Evolutionary conservation across 345 rosid species (phyloP).

Genomic region (Bretschneidera sinensis): DNA sequence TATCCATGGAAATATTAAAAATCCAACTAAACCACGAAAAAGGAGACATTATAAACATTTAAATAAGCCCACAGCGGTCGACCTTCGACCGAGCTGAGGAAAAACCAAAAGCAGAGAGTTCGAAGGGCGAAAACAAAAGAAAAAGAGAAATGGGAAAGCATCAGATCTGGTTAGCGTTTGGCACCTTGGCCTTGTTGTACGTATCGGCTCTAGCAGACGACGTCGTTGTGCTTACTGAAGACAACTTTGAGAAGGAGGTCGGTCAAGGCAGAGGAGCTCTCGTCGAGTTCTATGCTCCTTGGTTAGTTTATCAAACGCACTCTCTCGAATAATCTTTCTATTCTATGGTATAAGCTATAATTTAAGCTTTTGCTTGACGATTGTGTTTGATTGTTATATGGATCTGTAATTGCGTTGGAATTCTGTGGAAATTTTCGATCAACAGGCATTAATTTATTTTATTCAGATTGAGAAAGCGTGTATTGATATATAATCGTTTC

Average conservation of each 20-base stretch:
- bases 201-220: conserved; percentile 70
- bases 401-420: conserved; percentile 15
- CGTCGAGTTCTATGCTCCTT: conserved; percentile 98
- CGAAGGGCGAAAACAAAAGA: neutral
- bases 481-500: neutral
- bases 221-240: conserved; percentile 79
- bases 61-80: neutral
- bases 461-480: neutral
- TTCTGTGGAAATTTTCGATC: neutral
- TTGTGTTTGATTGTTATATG: conserved; percentile 13
- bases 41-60: no score
- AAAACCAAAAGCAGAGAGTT: neutral
- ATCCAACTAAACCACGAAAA: no score
- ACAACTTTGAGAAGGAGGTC: conserved; percentile 89
- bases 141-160: conserved; percentile 41
- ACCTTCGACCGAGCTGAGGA: no score
- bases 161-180: conserved; percentile 70
- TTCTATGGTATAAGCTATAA: neutral
- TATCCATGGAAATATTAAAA: no score
- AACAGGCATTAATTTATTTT: no score
- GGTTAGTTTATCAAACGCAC: conserved; percentile 33
- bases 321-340: neutral
- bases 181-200: conserved; percentile 38
- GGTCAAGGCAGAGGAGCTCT: conserved; percentile 91
- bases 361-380: neutral